Conservation (phyloP, 1,284 basidiomycete genomes). For the Moesziomyces parantarcticus region DNA sequence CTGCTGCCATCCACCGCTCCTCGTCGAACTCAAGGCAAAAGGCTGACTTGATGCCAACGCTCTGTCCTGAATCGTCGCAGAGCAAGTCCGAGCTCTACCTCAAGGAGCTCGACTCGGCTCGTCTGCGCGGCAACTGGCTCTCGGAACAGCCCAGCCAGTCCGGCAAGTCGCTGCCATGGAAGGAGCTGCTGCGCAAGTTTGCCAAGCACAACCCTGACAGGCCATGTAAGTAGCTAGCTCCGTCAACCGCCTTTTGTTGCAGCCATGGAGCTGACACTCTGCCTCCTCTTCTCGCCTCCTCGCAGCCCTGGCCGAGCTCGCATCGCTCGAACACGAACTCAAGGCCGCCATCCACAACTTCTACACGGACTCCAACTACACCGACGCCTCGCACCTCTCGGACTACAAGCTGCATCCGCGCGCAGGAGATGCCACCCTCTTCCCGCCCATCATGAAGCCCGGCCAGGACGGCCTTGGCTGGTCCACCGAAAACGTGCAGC, state of each 20-base stretch:
- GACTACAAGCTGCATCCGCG: conserved; percentile 44
- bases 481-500: conserved; percentile 41
- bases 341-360: conserved; percentile 42
- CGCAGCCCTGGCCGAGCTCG: conserved; percentile 41
- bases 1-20: too few relatives aligned
- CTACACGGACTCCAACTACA: conserved; percentile 43
- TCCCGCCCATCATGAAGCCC: conserved; percentile 50
- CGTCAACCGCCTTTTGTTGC: neutral
- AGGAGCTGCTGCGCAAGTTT: conserved; percentile 67
- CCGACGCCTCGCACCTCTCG: conserved; percentile 49
- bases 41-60: too few relatives aligned
- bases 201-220: conserved; percentile 66
- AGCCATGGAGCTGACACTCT: neutral
- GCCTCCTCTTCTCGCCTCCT: neutral
- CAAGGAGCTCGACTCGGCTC: conserved; percentile 60
- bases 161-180: conserved; percentile 43
- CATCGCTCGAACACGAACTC: conserved; percentile 51
- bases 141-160: conserved; percentile 38
- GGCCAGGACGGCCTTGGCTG: conserved; percentile 47
- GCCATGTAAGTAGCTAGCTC: conserved; percentile 34
- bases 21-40: too few relatives aligned
- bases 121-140: conserved; percentile 60
- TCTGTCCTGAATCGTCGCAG: conserved; percentile 14
- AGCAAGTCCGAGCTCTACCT: conserved; percentile 59
- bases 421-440: conserved; percentile 34